Percentiles rank a stretch among this genome's conserved stretches.
These are phyloP conservation scores for Nidularia sp. DNA, from an alignment of 768 basidiomycete genomes.

Conservation along the genomic window DNA sequence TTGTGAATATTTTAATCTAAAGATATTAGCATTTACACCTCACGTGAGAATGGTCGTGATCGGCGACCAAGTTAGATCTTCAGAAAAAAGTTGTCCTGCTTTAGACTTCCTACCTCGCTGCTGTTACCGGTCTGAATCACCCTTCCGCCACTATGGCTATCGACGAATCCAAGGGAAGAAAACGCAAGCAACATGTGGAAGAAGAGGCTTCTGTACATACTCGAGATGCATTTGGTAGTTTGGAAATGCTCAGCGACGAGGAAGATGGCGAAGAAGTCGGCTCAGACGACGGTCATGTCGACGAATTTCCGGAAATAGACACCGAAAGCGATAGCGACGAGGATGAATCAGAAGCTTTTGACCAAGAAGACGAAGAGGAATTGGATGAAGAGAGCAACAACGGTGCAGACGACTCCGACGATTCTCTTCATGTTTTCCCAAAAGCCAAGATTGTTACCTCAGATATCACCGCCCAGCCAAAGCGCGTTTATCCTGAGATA, in stretches of 20 bases:
- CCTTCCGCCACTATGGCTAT: conserved; percentile 21
- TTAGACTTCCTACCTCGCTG: too few species aligned
- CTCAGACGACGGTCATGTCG: conserved; percentile 56
- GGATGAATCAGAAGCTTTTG: conserved; percentile 28
- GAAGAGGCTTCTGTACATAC: conserved; percentile 27
- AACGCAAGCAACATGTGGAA: conserved; percentile 53
- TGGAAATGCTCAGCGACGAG: conserved; percentile 78
- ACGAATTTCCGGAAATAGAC: conserved; percentile 73
- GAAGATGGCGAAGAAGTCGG: conserved; percentile 44
- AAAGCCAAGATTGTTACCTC: conserved; percentile 69
- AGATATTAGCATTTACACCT: too few species aligned
- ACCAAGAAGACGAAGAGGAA: conserved; percentile 32
- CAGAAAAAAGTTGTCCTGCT: too few species aligned
- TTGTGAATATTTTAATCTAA: too few species aligned
- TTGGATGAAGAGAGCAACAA: conserved; percentile 39
- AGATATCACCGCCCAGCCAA: conserved; percentile 79
- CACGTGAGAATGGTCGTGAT: too few species aligned
- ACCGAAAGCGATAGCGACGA: conserved; percentile 45
- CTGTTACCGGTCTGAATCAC: background rate
- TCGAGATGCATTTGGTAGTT: conserved; percentile 35
- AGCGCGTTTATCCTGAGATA: conserved; percentile 83
- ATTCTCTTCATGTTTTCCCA: conserved; percentile 54
- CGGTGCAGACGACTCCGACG: conserved; percentile 34
- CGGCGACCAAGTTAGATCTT: too few species aligned
- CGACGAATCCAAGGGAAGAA: conserved; percentile 33